Evolutionary conservation across 495 filamentous ascomycete genomes (phyloP).

Genomic region (Podospora pseudopauciseta): DNA sequence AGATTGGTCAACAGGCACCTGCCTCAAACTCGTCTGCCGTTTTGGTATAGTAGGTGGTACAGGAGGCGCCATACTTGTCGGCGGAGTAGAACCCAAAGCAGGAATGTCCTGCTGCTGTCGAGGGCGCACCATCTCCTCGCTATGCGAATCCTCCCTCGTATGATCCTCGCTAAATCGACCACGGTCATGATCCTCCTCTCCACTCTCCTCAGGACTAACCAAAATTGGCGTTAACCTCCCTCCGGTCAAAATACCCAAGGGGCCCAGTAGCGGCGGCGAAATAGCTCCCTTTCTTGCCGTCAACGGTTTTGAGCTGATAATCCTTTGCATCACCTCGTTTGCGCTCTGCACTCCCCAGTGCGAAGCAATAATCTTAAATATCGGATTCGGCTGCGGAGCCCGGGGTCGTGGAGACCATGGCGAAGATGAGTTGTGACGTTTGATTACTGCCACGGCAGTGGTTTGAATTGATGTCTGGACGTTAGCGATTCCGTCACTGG

Average conservation of each 20-base stretch:
- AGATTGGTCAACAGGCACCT: neutral
- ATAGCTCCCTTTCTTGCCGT: neutral
- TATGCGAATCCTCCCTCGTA: too few relatives aligned
- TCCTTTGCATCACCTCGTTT: conserved; percentile 36
- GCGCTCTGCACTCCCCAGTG: conserved; percentile 43
- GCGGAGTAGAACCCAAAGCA: neutral
- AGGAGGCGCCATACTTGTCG: conserved; percentile 26
- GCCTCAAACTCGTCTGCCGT: conserved; percentile 31
- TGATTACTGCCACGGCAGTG: conserved; percentile 39
- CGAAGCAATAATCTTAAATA: conserved; percentile 42
- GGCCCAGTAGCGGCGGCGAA: neutral
- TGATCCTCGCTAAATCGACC: neutral
- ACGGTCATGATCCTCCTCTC: neutral
- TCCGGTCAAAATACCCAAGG: neutral
- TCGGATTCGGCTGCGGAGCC: conserved; percentile 29
- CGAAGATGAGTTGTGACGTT: conserved; percentile 36
- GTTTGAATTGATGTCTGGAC: conserved; percentile 44
- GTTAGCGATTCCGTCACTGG: conserved; percentile 19
- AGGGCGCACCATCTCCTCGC: neutral
- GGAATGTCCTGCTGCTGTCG: conserved; percentile 6
- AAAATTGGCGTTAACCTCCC: neutral
- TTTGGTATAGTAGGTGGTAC: conserved; percentile 34
- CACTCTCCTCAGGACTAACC: neutral
- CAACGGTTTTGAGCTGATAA: conserved; percentile 22
- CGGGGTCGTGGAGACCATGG: conserved; percentile 39